These are phyloP conservation scores for Hirschfeldia incana DNA, from an alignment of 345 rosid genomes.

Conservation along the genomic window DNA sequence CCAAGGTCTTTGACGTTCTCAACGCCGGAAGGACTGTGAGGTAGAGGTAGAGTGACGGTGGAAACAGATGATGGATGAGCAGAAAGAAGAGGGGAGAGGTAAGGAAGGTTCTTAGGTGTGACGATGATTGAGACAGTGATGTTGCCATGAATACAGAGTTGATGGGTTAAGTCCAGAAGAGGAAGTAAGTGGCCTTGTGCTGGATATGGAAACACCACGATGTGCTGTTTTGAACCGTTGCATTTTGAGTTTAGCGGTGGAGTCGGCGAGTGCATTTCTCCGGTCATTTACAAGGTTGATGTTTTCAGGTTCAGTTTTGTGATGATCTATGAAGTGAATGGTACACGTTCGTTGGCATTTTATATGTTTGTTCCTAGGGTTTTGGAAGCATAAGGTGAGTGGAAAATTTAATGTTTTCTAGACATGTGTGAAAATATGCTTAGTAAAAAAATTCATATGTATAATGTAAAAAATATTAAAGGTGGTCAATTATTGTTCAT, in stretches of 20 bases:
- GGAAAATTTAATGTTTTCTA: too few species aligned
- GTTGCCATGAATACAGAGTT: constrained; percentile 41
- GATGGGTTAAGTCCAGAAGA: constrained; percentile 43
- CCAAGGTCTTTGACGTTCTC: constrained; percentile 54
- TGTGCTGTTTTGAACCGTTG: constrained; percentile 31
- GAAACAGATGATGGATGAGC: constrained; percentile 22
- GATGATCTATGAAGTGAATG: neutral
- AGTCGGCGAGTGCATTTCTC: neutral
- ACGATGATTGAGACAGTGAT: constrained; percentile 48
- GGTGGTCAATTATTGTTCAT: too few species aligned
- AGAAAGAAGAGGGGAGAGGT: constrained; percentile 48
- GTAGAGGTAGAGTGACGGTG: constrained; percentile 22
- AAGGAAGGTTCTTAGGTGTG: constrained; percentile 57
- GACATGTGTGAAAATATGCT: too few species aligned
- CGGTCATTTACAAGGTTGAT: neutral
- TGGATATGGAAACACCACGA: constrained; percentile 65
- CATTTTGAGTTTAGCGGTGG: neutral
- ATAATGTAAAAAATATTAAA: too few species aligned
- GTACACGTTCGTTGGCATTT: neutral
- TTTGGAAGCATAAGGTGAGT: neutral
- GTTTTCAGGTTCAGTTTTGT: neutral
- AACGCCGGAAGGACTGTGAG: constrained; percentile 16
- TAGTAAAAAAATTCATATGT: neutral
- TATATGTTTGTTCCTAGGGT: neutral
- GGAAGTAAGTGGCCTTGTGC: constrained; percentile 68